Conservation (phyloP, 2,329 filamentous ascomycete genomes). For the Fusarium armeniacum region DNA sequence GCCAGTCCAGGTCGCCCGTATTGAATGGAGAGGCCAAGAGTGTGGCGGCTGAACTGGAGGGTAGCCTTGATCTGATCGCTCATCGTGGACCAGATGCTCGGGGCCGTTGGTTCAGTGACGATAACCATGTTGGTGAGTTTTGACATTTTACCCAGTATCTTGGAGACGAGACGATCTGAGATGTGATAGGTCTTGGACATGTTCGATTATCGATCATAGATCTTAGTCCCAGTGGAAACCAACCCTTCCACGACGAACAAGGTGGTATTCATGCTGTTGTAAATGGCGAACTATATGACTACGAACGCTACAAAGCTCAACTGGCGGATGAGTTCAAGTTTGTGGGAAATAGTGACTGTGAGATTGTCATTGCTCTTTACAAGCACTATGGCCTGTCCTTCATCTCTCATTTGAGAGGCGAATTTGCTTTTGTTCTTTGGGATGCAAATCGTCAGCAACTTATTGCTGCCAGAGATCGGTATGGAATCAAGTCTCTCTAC, state of each 20-base stretch:
- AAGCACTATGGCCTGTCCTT: slow-evolving; percentile 14
- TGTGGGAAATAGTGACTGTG: slow-evolving; percentile 10
- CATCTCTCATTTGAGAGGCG: slow-evolving; percentile 2
- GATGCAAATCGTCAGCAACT: slow-evolving; percentile 5
- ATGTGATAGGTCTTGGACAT: slow-evolving; percentile 8
- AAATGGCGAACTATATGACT: slow-evolving; percentile 7
- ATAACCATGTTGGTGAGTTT: slow-evolving; percentile 5
- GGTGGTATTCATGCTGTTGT: slow-evolving; percentile 2
- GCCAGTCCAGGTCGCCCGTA: background rate
- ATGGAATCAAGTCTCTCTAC: slow-evolving; percentile 12
- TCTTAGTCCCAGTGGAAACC: slow-evolving; percentile 5
- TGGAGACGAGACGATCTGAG: background rate
- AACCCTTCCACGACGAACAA: slow-evolving; percentile 6
- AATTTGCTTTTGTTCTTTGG: slow-evolving; percentile 11
- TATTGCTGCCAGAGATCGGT: slow-evolving; percentile 7
- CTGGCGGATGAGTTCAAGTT: slow-evolving; percentile 6
- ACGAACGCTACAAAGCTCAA: slow-evolving; percentile 6
- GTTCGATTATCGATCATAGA: slow-evolving; percentile 15
- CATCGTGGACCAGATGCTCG: slow-evolving; percentile 15
- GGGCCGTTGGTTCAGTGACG: slow-evolving; percentile 9
- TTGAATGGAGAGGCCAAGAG: background rate
- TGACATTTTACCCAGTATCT: background rate
- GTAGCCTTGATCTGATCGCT: slow-evolving; percentile 11
- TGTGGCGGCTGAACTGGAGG: background rate
- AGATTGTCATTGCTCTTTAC: slow-evolving; percentile 14